These are phyloP conservation scores for Vanrija pseudolonga DNA, from an alignment of 1,284 basidiomycete species.

Conservation along the genomic window DNA sequence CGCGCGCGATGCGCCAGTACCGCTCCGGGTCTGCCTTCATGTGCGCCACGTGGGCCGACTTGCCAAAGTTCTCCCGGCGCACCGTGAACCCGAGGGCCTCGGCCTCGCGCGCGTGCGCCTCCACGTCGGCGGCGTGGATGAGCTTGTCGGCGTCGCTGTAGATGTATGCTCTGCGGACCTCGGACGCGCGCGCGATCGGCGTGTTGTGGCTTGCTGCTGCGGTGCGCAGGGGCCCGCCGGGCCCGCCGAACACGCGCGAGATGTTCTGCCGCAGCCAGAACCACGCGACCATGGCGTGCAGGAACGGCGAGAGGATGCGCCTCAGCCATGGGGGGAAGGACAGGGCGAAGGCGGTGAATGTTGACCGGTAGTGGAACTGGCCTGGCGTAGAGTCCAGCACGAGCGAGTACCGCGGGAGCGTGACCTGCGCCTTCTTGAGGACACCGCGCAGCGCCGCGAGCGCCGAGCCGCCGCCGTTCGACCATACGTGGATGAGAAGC, in stretches of 20 bases:
- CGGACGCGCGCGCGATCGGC: neutral
- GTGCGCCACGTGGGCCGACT: conserved; percentile 16
- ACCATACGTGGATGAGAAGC: conserved; percentile 15
- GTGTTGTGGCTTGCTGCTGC: conserved; percentile 3
- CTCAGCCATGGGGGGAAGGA: neutral
- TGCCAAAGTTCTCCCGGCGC: conserved; percentile 11
- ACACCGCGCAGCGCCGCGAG: conserved; percentile 2
- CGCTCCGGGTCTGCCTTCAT: conserved; percentile 10
- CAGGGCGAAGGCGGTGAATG: conserved; percentile 5
- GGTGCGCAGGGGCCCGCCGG: neutral
- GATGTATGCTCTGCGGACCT: conserved; percentile 13
- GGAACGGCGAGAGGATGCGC: conserved; percentile 4
- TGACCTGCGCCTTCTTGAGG: neutral
- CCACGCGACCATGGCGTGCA: conserved; percentile 4
- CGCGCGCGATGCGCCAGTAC: conserved; percentile 18
- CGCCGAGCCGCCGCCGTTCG: conserved; percentile 11
- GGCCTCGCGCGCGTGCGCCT: conserved; percentile 9
- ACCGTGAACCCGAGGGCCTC: conserved; percentile 5
- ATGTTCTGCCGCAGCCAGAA: conserved; percentile 10
- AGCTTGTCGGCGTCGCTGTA: conserved; percentile 16
- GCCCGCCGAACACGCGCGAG: neutral
- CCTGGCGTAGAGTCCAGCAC: conserved; percentile 13
- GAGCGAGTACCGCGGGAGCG: conserved; percentile 9
- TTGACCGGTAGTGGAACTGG: conserved; percentile 8
- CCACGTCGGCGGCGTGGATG: conserved; percentile 9